These are phyloP conservation scores for Melastoma malabathricum DNA, from an alignment of 345 rosid genomes.

Conservation along the genomic window DNA sequence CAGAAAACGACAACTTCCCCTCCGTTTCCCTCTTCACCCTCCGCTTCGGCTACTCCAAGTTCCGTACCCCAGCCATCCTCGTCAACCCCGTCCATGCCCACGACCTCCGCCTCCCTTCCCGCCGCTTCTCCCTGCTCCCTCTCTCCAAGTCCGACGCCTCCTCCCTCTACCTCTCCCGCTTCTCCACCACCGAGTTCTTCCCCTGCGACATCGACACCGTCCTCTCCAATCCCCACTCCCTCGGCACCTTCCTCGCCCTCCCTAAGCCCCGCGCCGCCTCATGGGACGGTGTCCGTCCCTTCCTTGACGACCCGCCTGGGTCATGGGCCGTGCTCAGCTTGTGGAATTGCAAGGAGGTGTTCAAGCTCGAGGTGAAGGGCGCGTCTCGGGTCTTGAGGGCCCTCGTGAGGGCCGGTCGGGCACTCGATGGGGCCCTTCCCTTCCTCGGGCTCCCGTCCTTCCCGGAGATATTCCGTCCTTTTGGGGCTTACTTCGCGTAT, in stretches of 20 bases:
- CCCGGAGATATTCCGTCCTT: constrained; percentile 73
- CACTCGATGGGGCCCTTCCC: constrained; percentile 59
- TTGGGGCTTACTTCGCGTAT: constrained; percentile 68
- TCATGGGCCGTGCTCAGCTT: constrained; percentile 83
- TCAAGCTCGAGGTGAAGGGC: constrained; percentile 67
- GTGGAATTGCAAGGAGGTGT: constrained; percentile 81
- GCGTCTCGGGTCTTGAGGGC: constrained; percentile 36
- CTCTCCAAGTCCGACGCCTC: constrained; percentile 55
- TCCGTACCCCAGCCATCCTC: constrained; percentile 78
- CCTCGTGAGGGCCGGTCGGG: constrained; percentile 50
- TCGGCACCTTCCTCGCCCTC: constrained; percentile 77
- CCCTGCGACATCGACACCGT: constrained; percentile 86
- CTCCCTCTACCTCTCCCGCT: constrained; percentile 51
- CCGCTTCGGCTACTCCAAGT: constrained; percentile 78
- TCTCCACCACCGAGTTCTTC: constrained; percentile 88
- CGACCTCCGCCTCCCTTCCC: constrained; percentile 40
- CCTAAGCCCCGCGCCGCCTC: constrained; percentile 27
- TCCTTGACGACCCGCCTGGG: constrained; percentile 59
- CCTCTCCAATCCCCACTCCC: constrained; percentile 49
- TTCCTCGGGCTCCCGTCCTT: constrained; percentile 69
- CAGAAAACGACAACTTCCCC: constrained; percentile 81
- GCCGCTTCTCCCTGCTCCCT: constrained; percentile 29
- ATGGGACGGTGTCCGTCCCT: constrained; percentile 8
- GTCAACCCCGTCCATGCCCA: constrained; percentile 93
- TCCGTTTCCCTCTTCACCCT: constrained; percentile 77